Evolutionary conservation across 352 stramenopile species (phyloP).

Genomic region (Globisporangium rhizosaccharum): DNA sequence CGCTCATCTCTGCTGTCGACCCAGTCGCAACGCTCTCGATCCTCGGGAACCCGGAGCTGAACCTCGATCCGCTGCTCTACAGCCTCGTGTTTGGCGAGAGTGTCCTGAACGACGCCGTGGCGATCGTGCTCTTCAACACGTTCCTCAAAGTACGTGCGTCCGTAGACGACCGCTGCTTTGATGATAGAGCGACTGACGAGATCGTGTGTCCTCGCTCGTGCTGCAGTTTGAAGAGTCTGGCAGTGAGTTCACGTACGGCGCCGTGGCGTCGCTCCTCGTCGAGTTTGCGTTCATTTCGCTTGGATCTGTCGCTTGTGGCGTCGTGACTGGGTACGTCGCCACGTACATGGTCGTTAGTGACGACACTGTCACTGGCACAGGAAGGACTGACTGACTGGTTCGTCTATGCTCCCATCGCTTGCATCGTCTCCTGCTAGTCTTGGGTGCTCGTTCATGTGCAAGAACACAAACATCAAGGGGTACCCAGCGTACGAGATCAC

Average conservation of each 20-base stretch:
- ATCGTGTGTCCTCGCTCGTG: neutral
- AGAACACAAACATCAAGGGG: constrained; percentile 74
- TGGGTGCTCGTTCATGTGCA: constrained; percentile 74
- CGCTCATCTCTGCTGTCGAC: constrained; percentile 95
- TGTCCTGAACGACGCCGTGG: constrained; percentile 96
- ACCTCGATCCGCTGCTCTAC: constrained; percentile 83
- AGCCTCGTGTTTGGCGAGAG: constrained; percentile 96
- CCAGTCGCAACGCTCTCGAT: constrained; percentile 96
- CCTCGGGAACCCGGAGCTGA: constrained; percentile 91
- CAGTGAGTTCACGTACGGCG: constrained; percentile 56
- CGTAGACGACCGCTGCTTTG: neutral
- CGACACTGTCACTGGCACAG: neutral
- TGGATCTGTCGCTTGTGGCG: constrained; percentile 69
- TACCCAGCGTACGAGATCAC: constrained; percentile 77
- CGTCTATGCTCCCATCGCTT: neutral
- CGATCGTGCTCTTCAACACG: constrained; percentile 97
- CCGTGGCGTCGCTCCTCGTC: constrained; percentile 57
- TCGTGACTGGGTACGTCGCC: constrained; percentile 53
- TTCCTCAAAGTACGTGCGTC: constrained; percentile 86
- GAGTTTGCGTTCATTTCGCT: constrained; percentile 79
- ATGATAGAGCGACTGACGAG: neutral
- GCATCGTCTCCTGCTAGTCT: constrained; percentile 26
- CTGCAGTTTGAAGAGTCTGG: constrained; percentile 70
- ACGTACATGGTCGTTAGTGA: neutral
- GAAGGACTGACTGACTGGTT: neutral